phyloP scores from a whole-genome alignment of 306 rosid species.

The Malus sieversii region DNA sequence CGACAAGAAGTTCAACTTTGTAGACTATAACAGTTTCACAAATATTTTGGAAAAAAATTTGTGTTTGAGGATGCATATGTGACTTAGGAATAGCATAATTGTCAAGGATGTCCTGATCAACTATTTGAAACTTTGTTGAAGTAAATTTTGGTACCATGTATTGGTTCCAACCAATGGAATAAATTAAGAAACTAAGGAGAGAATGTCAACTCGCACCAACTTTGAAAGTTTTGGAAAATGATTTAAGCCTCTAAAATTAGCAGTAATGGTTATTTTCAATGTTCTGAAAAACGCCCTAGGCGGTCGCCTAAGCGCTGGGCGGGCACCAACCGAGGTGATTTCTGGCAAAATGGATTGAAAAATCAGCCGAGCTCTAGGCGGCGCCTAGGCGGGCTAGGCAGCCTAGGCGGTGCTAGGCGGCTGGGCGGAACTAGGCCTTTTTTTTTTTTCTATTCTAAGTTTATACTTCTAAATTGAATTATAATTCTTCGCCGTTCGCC shows the following conservation, averaged over 20 bases:
- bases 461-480: too few species aligned
- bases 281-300: too few species aligned
- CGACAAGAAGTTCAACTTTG: background rate
- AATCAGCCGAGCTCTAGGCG: too few species aligned
- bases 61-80: background rate
- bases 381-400: too few species aligned
- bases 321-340: too few species aligned
- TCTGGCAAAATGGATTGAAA: too few species aligned
- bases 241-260: background rate
- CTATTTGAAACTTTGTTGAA: background rate
- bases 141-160: background rate
- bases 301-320: too few species aligned
- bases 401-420: too few species aligned
- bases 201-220: slow-evolving; percentile 7
- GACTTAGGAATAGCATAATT: too few species aligned
- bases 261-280: background rate
- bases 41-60: background rate
- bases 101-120: background rate
- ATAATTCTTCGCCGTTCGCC: too few species aligned
- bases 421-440: too few species aligned
- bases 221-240: background rate
- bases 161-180: background rate
- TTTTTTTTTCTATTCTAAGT: too few species aligned
- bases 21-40: background rate
- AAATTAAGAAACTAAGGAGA: background rate